Base-by-base conservation (phyloP, 371 early-diverging fungal species). In the Catenaria anguillulae region DNA sequence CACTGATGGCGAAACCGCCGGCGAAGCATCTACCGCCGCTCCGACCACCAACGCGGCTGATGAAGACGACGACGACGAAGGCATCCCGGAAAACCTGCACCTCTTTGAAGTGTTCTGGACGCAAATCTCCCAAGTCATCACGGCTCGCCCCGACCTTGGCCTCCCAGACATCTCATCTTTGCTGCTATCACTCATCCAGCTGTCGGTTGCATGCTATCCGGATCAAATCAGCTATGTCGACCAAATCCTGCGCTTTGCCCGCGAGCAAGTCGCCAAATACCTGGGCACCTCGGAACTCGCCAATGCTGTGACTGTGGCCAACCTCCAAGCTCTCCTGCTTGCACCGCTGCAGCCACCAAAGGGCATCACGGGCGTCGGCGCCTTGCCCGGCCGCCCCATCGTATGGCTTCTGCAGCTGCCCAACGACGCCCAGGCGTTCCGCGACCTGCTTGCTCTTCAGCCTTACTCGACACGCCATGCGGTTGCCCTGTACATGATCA, bases 81-180 rank as follows among this genome's bases (percentile, higher is more conserved):
- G 88, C 24, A 89, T 89, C 60, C 89, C 89, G 6, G 83, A 84
- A 52, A 87, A 89, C 65, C 84, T 89, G 34, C 78, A 82, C 62
- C 75, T 97, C 48, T 97, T 97, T 74, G 89, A 87, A 60, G 87
- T 93, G 43, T 95, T 97, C 69, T 97, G 97, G 97, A 77, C 71
- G 19, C 89, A 93, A 70, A 86, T 97, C 64, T 84, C 87, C 42
- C 86, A 86, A 54, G 77, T 95, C 15, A 85, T 97, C 50, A 85
- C 86, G 77, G 85, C 87, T 33, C 87, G 95, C 21, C 89, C 90
- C 0, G 95, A 95, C 68, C 82, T 97, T 17, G 78, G 87, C 4
- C 79, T 93, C 40, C 87, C 89, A 66, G 95, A 97, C 65, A 80
- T 89, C 26, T 84, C 89, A 31, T 88, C 92, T 0, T 73, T 97